Percentiles rank a stretch among this genome's conserved stretches.
These are phyloP conservation scores for Verticillium isaacii DNA, from an alignment of 2,329 filamentous ascomycete genomes.

Conservation along the genomic window DNA sequence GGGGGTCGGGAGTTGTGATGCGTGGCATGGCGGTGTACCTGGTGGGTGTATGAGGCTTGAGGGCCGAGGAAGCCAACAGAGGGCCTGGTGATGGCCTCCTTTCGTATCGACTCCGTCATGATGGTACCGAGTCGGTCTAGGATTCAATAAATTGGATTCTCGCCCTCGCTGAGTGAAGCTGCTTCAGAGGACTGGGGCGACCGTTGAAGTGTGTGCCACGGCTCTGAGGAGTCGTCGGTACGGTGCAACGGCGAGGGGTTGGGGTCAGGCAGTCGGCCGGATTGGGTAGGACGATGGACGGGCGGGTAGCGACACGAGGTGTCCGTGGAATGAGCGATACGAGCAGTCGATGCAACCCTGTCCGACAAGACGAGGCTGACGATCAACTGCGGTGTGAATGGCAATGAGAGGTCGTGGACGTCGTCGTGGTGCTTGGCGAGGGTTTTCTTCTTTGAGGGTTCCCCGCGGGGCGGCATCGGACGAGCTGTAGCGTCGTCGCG, in stretches of 20 bases:
- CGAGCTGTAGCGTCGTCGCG: background rate
- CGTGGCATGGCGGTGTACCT: conserved; percentile 28
- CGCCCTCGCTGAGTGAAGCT: background rate
- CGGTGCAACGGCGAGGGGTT: background rate
- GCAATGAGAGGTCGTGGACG: background rate
- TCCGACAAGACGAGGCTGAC: background rate
- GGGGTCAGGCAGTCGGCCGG: background rate
- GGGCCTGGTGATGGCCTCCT: conserved; percentile 22
- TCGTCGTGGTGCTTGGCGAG: background rate
- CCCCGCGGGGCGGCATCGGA: background rate
- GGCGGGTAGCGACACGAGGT: background rate
- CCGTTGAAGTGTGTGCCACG: background rate
- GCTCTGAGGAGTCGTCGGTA: background rate
- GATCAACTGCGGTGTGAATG: background rate
- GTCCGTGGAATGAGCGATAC: background rate
- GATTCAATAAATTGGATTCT: background rate
- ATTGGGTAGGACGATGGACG: background rate
- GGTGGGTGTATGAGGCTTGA: conserved; percentile 44
- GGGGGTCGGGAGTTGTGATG: background rate
- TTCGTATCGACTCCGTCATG: background rate
- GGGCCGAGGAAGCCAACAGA: conserved; percentile 46
- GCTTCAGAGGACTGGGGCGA: background rate
- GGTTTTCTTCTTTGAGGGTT: background rate
- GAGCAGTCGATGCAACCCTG: background rate
- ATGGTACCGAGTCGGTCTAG: background rate